These are phyloP conservation scores for Rhizopogon sp. DNA, from an alignment of 768 basidiomycete species.

Conservation along the genomic window DNA sequence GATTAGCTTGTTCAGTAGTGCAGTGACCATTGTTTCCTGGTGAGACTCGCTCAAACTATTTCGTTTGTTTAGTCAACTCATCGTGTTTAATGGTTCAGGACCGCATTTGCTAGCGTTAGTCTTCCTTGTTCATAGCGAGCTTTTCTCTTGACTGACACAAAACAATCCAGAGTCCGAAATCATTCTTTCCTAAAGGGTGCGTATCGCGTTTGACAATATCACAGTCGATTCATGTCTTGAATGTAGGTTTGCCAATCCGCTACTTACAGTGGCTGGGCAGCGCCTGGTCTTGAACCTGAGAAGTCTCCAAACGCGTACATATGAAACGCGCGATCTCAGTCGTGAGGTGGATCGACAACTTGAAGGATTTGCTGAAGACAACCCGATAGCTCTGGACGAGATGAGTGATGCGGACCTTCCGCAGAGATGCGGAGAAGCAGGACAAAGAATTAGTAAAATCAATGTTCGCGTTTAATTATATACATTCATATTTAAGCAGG, in stretches of 20 bases:
- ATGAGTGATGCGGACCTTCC: background rate
- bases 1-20: conserved; percentile 3
- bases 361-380: background rate
- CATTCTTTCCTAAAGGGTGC: background rate
- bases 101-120: background rate
- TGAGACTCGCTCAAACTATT: background rate
- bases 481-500: too few relatives aligned
- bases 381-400: too few relatives aligned
- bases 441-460: too few relatives aligned
- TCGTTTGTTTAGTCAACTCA: background rate
- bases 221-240: background rate
- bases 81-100: background rate
- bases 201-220: background rate
- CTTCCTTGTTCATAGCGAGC: background rate
- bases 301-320: background rate
- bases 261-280: conserved; percentile 16
- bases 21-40: background rate
- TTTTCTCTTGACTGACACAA: too few relatives aligned
- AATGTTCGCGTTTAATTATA: too few relatives aligned
- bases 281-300: conserved; percentile 19
- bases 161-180: background rate
- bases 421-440: too few relatives aligned
- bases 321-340: conserved; percentile 12
- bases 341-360: conserved; percentile 14
- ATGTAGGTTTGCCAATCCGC: conserved; percentile 7